Evolutionary conservation across 768 basidiomycete species (phyloP), one percentile per base, ranked within the genome.

Genomic region (Leccinum arenicola): DNA sequence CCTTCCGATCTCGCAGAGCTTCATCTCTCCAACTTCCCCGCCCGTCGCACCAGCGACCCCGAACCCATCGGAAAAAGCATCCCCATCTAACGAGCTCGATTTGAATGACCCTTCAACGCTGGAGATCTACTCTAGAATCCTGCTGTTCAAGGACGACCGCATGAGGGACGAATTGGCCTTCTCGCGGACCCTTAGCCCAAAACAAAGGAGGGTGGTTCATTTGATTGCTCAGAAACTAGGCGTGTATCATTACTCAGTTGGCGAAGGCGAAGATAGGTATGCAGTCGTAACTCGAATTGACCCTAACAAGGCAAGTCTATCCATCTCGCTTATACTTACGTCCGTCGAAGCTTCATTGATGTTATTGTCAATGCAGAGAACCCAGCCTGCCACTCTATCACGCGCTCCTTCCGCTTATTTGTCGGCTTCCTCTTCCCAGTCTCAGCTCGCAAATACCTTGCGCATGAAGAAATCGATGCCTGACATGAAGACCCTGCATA

Each of bases 391-490:
- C 61, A 91, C 90, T 19, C 82, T 93, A 65, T 88, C 88, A 23
- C 88, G 92, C 50, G 87, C 88, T 5, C 90, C 91, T 17, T 91
- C 91, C 11, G 86, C 89, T 9, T 93, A 92, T 70, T 81, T 93
- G 23, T 80, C 83, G 12, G 81, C 87, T 19, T 75, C 82, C 6
- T 74, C 76, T 56, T 71, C 72, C 68, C 69, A 68, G 64, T 76
- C 77, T 64, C 78, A 74, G 64, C 80, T 77, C 50, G 72, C 73
- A 17, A 77, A 68, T 55, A 78, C 85, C 45, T 82, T 98, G 56
- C 87, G 95, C 45, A 86, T 88, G 74, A 98, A 98, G 81, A 97
- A 97, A 77, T 96, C 94, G 23, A 98, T 98, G 97, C 97, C 97
- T 3, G 94, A 98, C 74, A 87, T 98, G 85, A 92, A 92, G 77